A percentile compares a stretch with the other conserved stretches of the same genome.
Evolutionary conservation across 768 basidiomycete genomes (phyloP).

Genomic region (Porphyrellus cyaneotinctus): DNA sequence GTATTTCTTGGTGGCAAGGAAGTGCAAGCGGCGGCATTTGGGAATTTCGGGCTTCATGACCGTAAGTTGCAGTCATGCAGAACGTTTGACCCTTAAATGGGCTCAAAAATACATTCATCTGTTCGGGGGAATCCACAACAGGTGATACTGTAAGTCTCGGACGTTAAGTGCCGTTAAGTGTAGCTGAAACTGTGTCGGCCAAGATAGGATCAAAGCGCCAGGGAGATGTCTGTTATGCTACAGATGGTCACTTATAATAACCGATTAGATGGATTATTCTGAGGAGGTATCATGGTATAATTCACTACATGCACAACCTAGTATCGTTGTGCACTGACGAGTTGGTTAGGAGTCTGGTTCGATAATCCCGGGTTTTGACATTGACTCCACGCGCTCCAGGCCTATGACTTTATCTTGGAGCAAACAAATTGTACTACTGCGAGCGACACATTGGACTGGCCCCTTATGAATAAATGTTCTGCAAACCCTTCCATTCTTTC

Average conservation of each 20-base stretch:
- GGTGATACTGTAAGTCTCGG: conserved; percentile 19
- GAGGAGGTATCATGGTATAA: conserved; percentile 16
- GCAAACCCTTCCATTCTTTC: conserved; percentile 9
- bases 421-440: conserved; percentile 11
- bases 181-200: background rate
- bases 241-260: conserved; percentile 7
- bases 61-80: conserved; percentile 14
- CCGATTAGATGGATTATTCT: conserved; percentile 14
- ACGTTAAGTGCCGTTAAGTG: too few relatives aligned
- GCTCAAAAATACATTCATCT: too few relatives aligned
- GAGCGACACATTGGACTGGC: conserved; percentile 14
- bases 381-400: conserved; percentile 4
- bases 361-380: background rate
- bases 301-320: too few relatives aligned
- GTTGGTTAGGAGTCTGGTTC: conserved; percentile 14
- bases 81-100: background rate
- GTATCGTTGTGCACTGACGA: too few relatives aligned
- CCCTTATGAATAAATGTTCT: conserved; percentile 13
- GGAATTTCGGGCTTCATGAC: conserved; percentile 28
- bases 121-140: background rate
- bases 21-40: background rate
- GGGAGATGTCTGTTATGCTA: background rate
- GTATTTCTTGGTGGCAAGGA: conserved; percentile 27
- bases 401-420: conserved; percentile 15
- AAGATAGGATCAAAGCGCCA: background rate